Conservation (phyloP, 2,329 filamentous ascomycete species). For the Ilyonectria mors-panacis region DNA sequence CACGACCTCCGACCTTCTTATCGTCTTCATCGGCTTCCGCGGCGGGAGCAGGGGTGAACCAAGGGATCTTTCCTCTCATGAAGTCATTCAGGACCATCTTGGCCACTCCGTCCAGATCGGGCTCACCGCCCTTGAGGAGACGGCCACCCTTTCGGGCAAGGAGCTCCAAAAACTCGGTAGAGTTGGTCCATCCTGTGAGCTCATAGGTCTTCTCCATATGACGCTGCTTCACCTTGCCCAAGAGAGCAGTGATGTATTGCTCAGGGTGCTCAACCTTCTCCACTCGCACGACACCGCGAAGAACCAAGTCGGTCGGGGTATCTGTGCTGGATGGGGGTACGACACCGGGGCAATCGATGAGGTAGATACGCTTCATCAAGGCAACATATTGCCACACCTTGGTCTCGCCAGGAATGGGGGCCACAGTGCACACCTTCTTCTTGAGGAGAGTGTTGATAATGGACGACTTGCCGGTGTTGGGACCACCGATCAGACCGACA, state of each 20-base stretch:
- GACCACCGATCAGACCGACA: constrained; percentile 83
- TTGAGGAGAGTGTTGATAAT: constrained; percentile 97
- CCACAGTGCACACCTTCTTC: constrained; percentile 94
- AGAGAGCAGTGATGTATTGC: constrained; percentile 90
- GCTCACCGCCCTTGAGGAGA: constrained; percentile 91
- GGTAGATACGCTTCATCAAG: constrained; percentile 88
- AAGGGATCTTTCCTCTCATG: constrained; percentile 93
- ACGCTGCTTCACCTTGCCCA: constrained; percentile 84
- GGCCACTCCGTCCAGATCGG: constrained; percentile 93
- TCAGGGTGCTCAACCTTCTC: constrained; percentile 98
- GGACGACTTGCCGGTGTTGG: constrained; percentile 95
- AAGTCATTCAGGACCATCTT: constrained; percentile 99
- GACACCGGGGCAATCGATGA: constrained; percentile 97
- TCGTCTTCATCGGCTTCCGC: constrained; percentile 65
- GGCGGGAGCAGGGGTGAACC: constrained; percentile 88
- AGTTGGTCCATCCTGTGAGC: constrained; percentile 81
- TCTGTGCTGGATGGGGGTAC: constrained; percentile 91
- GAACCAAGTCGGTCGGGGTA: constrained; percentile 87
- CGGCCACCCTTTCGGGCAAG: constrained; percentile 90
- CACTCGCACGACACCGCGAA: constrained; percentile 92
- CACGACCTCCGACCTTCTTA: constrained; percentile 75
- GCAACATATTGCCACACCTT: constrained; percentile 99
- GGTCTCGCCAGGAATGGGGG: constrained; percentile 95
- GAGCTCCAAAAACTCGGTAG: constrained; percentile 87
- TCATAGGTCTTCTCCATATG: constrained; percentile 96